Percentiles rank a stretch among this genome's conserved stretches.
phyloP scores from a whole-genome alignment of 441 rosid species.

The Biscutella laevigata region DNA sequence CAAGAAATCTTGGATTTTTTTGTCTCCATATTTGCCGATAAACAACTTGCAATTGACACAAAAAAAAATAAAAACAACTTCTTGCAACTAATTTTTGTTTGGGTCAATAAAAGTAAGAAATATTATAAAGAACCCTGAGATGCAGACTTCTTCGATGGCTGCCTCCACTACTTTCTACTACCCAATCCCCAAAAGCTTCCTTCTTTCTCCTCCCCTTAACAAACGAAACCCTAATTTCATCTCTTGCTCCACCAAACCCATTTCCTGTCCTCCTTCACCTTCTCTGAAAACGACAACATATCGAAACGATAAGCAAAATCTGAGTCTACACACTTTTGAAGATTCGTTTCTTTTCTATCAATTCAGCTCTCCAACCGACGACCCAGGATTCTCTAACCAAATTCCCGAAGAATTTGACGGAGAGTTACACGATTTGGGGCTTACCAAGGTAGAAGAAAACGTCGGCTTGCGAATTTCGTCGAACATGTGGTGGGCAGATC shows the following conservation, averaged over 20 bases:
- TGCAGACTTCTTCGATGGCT: conserved; percentile 38
- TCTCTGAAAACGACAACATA: conserved; percentile 31
- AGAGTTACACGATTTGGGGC: conserved; percentile 16
- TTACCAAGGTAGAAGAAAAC: conserved; percentile 7
- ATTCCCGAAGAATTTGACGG: conserved; percentile 29
- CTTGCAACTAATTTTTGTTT: background rate
- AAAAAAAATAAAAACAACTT: no score
- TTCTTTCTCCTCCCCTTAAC: conserved; percentile 20
- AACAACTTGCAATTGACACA: conserved; percentile 20
- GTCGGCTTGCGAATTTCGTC: conserved; percentile 33
- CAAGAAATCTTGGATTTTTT: conserved; percentile 14
- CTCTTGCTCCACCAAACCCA: conserved; percentile 23
- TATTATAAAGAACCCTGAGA: conserved; percentile 31
- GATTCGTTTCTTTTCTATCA: conserved; percentile 26
- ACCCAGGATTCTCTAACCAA: conserved; percentile 18
- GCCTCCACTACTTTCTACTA: conserved; percentile 29
- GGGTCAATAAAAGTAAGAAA: conserved; percentile 12
- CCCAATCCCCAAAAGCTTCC: conserved; percentile 31
- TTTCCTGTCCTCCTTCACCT: conserved; percentile 25
- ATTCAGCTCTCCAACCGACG: conserved; percentile 32
- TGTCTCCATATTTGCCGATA: no score
- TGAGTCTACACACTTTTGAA: conserved; percentile 19
- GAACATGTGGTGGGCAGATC: conserved; percentile 91
- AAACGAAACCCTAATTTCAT: conserved; percentile 28
- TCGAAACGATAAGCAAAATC: conserved; percentile 29